A percentile compares a stretch with the other conserved stretches of the same genome.
Conservation (phyloP, 768 basidiomycete species). For the Trametes gibbosa region DNA sequence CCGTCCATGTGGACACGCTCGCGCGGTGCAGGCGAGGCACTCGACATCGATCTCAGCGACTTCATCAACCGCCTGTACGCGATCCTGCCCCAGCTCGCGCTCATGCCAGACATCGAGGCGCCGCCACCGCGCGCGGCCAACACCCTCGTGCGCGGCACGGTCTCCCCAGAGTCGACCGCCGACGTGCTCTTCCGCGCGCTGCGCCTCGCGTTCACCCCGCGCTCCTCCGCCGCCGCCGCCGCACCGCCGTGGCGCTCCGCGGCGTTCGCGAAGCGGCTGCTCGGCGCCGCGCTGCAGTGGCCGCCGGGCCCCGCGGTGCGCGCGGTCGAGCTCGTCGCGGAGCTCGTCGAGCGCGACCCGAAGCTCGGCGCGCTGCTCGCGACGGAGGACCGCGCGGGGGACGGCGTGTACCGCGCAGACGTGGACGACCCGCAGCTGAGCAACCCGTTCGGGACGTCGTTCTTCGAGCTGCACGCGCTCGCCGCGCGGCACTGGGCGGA, state of each 20-base stretch:
- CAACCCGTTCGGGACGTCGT: constrained; percentile 78
- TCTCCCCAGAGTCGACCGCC: constrained; percentile 39
- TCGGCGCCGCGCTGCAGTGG: constrained; percentile 80
- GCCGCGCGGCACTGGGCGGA: constrained; percentile 61
- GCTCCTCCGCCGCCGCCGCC: constrained; percentile 47
- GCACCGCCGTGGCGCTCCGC: constrained; percentile 75
- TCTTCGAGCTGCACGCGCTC: constrained; percentile 80
- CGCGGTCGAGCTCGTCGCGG: constrained; percentile 69
- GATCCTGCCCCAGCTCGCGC: constrained; percentile 71
- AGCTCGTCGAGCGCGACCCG: constrained; percentile 71
- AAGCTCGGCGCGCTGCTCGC: constrained; percentile 81
- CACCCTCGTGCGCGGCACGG: constrained; percentile 22
- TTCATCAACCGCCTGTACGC: constrained; percentile 84
- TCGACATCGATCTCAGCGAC: constrained; percentile 91
- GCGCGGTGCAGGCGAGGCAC: constrained; percentile 73
- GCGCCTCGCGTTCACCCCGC: constrained; percentile 76
- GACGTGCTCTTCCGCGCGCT: constrained; percentile 88
- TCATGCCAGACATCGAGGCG: constrained; percentile 62
- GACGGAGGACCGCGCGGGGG: constrained; percentile 80
- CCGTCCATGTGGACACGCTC: background rate
- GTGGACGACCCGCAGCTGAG: constrained; percentile 86
- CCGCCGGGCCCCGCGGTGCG: constrained; percentile 62
- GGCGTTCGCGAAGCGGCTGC: constrained; percentile 92
- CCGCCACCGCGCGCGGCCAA: constrained; percentile 28
- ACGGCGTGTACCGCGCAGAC: constrained; percentile 83